Evolutionary conservation across 495 filamentous ascomycete genomes (phyloP).

Genomic region (Letharia lupina): DNA sequence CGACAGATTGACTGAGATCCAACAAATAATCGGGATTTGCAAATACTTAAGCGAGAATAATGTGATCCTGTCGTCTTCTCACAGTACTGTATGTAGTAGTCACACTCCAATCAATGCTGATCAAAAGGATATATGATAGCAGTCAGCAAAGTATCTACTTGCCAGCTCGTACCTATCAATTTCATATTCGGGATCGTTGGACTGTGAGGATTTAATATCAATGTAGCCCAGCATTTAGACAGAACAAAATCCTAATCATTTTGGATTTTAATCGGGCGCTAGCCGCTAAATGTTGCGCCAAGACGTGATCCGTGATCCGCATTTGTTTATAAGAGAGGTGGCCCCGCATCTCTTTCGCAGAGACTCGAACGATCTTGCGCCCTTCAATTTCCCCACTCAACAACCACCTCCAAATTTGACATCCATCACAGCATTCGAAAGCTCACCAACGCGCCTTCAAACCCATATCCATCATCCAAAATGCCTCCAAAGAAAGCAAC

Average conservation of each 20-base stretch:
- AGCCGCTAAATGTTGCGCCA: conserved; percentile 22
- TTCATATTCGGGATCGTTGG: not conserved
- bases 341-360: conserved; percentile 40
- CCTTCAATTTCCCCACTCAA: conserved; percentile 21
- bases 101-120: not conserved
- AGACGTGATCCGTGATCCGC: not conserved
- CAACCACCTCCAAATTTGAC: conserved; percentile 16
- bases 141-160: too few relatives aligned
- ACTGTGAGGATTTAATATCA: not conserved
- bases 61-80: not conserved
- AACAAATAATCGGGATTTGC: not conserved
- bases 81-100: not conserved
- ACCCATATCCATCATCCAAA: conserved; percentile 23
- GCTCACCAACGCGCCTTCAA: conserved; percentile 22
- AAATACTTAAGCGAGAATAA: not conserved
- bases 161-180: not conserved
- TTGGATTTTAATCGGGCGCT: conserved; percentile 7
- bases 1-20: not conserved
- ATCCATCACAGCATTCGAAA: conserved; percentile 24
- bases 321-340: conserved; percentile 32
- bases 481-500: conserved; percentile 51
- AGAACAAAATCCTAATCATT: conserved; percentile 15
- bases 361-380: conserved; percentile 31
- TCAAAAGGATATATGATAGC: not conserved
- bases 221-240: too few relatives aligned